A percentile compares a stretch with the other conserved stretches of the same genome.
Conservation (phyloP, 352 stramenopile species). For the Globisporangium camurandrum region DNA sequence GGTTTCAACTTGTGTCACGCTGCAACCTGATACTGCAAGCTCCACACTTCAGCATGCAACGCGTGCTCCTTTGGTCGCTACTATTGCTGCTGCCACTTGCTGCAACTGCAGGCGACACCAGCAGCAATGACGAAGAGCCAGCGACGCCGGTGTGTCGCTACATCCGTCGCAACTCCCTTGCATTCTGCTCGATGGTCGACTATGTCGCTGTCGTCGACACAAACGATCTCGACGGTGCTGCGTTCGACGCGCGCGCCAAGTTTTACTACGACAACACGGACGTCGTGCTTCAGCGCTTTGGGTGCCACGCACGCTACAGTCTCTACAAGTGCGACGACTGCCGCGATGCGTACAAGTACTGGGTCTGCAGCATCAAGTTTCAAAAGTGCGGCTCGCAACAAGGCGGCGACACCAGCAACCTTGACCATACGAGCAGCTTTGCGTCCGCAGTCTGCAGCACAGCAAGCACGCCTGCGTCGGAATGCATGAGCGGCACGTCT, state of each 20-base stretch:
- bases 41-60: not conserved
- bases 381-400: conserved; percentile 36
- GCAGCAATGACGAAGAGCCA: conserved; percentile 30
- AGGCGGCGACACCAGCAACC: not conserved
- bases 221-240: conserved; percentile 33
- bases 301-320: conserved; percentile 72
- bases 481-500: conserved; percentile 34
- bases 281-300: conserved; percentile 74
- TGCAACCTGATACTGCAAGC: not conserved
- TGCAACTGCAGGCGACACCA: conserved; percentile 10
- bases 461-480: not conserved
- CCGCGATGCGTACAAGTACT: conserved; percentile 86
- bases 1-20: not conserved
- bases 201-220: conserved; percentile 66
- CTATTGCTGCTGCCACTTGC: not conserved
- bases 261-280: conserved; percentile 80
- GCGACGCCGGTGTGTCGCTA: conserved; percentile 29
- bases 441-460: conserved; percentile 6
- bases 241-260: conserved; percentile 52
- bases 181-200: conserved; percentile 81
- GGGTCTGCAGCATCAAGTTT: conserved; percentile 82
- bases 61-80: not conserved
- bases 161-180: conserved; percentile 55
- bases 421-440: not conserved
- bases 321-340: conserved; percentile 80